Percentiles rank a stretch among this genome's conserved stretches.
phyloP scores from a whole-genome alignment of 805 yeast genomes.

The Saccharomycopsis javanensis region DNA sequence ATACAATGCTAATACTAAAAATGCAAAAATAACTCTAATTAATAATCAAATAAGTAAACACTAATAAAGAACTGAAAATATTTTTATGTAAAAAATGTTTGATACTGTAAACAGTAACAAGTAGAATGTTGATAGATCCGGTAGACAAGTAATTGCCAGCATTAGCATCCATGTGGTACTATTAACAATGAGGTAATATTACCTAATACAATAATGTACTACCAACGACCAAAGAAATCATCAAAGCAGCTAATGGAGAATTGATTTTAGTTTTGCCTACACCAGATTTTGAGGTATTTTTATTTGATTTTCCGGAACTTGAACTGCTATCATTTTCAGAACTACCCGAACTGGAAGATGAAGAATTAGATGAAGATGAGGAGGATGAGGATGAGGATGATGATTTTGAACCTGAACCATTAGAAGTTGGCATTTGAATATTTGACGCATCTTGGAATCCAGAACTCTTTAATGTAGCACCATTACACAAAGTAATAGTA shows the following conservation, averaged over 20 bases:
- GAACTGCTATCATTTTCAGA: constrained; percentile 9
- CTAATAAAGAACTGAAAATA: background rate
- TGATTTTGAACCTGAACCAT: constrained; percentile 23
- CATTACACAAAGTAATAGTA: constrained; percentile 31
- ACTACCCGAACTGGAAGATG: constrained; percentile 21
- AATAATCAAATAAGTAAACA: background rate
- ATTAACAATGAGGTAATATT: background rate
- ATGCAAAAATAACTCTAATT: constrained; percentile 1
- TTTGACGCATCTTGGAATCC: constrained; percentile 23
- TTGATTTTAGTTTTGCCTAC: background rate
- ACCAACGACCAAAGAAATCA: background rate
- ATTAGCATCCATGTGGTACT: background rate
- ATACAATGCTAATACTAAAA: constrained; percentile 1
- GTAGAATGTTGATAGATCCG: background rate
- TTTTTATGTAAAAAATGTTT: background rate
- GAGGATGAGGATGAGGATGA: constrained; percentile 17
- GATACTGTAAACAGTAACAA: background rate
- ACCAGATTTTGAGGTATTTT: background rate
- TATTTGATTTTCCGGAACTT: background rate
- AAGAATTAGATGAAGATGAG: constrained; percentile 14
- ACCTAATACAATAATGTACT: background rate
- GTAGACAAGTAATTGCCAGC: background rate
- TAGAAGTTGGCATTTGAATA: constrained; percentile 27
- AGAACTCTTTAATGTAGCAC: background rate
- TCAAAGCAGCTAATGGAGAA: background rate